phyloP scores from a whole-genome alignment of 1,284 basidiomycete genomes.

The Ceratobasidium sp. region DNA sequence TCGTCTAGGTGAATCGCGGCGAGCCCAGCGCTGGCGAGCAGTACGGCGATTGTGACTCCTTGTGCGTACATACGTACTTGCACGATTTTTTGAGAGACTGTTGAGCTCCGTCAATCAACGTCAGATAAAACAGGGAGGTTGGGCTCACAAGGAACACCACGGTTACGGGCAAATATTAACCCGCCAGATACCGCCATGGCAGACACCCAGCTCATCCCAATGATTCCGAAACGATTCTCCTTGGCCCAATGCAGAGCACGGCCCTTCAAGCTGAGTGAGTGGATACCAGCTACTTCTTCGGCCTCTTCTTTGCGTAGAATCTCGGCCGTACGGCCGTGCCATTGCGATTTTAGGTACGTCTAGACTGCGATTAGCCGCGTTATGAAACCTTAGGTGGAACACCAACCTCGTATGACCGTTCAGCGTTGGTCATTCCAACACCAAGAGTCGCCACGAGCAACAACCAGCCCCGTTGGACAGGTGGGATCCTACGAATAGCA shows the following conservation, averaged over 20 bases:
- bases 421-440: slow-evolving; percentile 39
- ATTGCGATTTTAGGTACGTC: slow-evolving; percentile 42
- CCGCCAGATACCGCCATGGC: slow-evolving; percentile 43
- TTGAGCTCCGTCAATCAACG: background rate
- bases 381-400: background rate
- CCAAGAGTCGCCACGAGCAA: slow-evolving; percentile 31
- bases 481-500: slow-evolving; percentile 29
- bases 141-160: slow-evolving; percentile 33
- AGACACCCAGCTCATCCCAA: slow-evolving; percentile 44
- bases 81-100: slow-evolving; percentile 43
- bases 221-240: slow-evolving; percentile 41
- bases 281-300: slow-evolving; percentile 29
- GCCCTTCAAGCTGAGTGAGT: slow-evolving; percentile 33
- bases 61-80: slow-evolving; percentile 46
- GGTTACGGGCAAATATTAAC: slow-evolving; percentile 38
- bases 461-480: slow-evolving; percentile 31
- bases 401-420: slow-evolving; percentile 37
- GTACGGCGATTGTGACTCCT: slow-evolving; percentile 40
- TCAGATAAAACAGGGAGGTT: background rate
- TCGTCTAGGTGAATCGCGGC: slow-evolving; percentile 46
- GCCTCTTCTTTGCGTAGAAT: slow-evolving; percentile 37
- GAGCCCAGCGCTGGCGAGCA: slow-evolving; percentile 40
- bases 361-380: background rate
- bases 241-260: slow-evolving; percentile 44
- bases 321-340: slow-evolving; percentile 40